Evolutionary conservation across 2,329 filamentous ascomycete species (phyloP), one percentile per base, ranked within the genome.

Genomic region (Paraphoma sp.): DNA sequence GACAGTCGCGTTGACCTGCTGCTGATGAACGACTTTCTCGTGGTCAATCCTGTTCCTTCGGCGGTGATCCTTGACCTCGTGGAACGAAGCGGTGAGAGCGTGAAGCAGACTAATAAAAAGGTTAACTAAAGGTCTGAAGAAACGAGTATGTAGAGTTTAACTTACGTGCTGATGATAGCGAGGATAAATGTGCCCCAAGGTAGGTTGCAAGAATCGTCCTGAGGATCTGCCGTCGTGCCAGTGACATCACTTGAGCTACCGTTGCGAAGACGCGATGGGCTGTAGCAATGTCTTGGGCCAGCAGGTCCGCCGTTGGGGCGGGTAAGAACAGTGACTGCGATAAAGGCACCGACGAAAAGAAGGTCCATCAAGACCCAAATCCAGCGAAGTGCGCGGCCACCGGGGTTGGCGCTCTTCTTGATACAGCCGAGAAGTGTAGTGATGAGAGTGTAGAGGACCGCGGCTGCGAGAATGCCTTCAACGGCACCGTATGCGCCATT

Each of bases 121-220:
- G 18, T 60, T 28, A 64, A 23, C 11, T 38, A 16, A 6, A 10
- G 14, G 1, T 36, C 30, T 17, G 12, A 31, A 8, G 18, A 31
- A 9, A 9, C 18, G 14, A 6, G 17, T 11, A 18, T 31, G n/a
- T n/a, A n/a, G n/a, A n/a, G n/a, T n/a, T 14, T 41, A 38, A 78
- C 78, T 76, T 70, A 80, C 78, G 78, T 80, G 75, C 75, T 79
- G 52, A 80, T 62, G 44, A 81, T 80, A 7, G 79, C 78, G 54
- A 80, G 51, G 9, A 79, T 72, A 56, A 81, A 81, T 0, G 77
- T 79, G 0, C 76, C 79, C 79, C 76, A 80, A 1, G 78, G 77
- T 33, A 81, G 53, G 42, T 76, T 74, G 60, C 79, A 81, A 51
- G 72, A 56, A 45, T 65, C 55, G 48, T 75, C 56, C 14, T 47